Evolutionary conservation across 2,329 filamentous ascomycete genomes (phyloP).

Genomic region (Penicillium sumatraense): DNA sequence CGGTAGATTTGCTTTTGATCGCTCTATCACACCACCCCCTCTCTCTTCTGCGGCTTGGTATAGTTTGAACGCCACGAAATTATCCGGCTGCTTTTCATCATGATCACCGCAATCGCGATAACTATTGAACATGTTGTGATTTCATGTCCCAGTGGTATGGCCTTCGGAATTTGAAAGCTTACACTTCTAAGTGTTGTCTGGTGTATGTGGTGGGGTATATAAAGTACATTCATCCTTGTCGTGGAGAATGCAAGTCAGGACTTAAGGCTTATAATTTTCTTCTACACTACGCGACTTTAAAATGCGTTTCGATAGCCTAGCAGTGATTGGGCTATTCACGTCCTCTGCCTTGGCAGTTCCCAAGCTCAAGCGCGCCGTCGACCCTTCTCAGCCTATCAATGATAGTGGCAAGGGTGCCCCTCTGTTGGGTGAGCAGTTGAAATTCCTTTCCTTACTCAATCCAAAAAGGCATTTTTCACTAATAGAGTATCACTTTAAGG

Average conservation of each 20-base stretch:
- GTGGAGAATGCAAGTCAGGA: background rate
- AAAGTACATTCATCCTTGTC: background rate
- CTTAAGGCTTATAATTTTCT: background rate
- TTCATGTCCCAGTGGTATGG: background rate
- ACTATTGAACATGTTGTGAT: conserved; percentile 16
- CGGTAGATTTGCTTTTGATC: background rate
- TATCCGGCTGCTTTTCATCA: conserved; percentile 1
- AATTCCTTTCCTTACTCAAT: background rate
- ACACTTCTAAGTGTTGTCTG: no score
- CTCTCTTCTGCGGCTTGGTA: background rate
- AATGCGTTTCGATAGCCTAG: conserved; percentile 23
- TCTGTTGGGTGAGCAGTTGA: conserved; percentile 55
- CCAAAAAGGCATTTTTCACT: background rate
- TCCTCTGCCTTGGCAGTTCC: conserved; percentile 24
- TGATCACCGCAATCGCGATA: conserved; percentile 13
- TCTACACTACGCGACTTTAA: conserved; percentile 3
- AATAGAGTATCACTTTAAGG: conserved; percentile 47
- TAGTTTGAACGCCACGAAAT: conserved; percentile 4
- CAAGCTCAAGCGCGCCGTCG: conserved; percentile 44
- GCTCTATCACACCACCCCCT: conserved; percentile 11
- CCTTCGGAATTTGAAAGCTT: background rate
- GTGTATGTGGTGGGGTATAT: background rate
- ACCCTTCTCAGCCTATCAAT: conserved; percentile 55
- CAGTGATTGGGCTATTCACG: conserved; percentile 20
- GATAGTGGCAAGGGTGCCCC: conserved; percentile 61